These are phyloP conservation scores for Cyathus striatus DNA, from an alignment of 768 basidiomycete species.

Conservation along the genomic window DNA sequence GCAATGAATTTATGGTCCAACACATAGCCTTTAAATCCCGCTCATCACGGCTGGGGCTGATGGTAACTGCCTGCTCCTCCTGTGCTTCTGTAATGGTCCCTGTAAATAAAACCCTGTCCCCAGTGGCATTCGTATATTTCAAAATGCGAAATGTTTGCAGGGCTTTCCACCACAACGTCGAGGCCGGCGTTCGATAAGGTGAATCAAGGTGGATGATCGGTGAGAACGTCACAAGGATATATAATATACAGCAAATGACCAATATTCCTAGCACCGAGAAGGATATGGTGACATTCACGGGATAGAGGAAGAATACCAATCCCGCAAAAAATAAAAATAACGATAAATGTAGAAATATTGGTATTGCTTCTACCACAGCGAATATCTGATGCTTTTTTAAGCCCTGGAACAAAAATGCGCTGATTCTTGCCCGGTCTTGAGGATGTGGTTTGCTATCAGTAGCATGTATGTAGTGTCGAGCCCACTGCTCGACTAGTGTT, in stretches of 20 bases:
- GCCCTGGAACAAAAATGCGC: slow-evolving; percentile 34
- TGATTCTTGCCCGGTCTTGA: slow-evolving; percentile 34
- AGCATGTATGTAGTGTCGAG: slow-evolving; percentile 32
- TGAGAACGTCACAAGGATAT: slow-evolving; percentile 23
- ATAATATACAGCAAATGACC: slow-evolving; percentile 20
- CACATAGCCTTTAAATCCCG: slow-evolving; percentile 33
- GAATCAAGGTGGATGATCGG: slow-evolving; percentile 26
- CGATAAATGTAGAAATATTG: slow-evolving; percentile 42
- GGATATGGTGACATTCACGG: slow-evolving; percentile 26
- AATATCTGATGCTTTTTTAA: slow-evolving; percentile 32
- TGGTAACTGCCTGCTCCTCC: slow-evolving; percentile 27
- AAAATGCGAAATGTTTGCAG: slow-evolving; percentile 18
- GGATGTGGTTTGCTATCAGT: slow-evolving; percentile 24
- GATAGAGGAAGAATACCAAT: slow-evolving; percentile 36
- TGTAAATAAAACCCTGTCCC: slow-evolving; percentile 7
- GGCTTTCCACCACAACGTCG: slow-evolving; percentile 22
- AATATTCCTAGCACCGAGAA: slow-evolving; percentile 25
- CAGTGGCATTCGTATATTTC: slow-evolving; percentile 15
- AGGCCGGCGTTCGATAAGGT: slow-evolving; percentile 32
- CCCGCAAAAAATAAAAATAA: slow-evolving; percentile 47
- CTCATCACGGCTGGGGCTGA: slow-evolving; percentile 26
- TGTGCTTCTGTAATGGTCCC: slow-evolving; percentile 22
- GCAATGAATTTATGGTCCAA: slow-evolving; percentile 31
- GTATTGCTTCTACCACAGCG: slow-evolving; percentile 33
- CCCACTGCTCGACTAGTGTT: slow-evolving; percentile 47